These are phyloP conservation scores for Penicillium canariense DNA, from an alignment of 495 filamentous ascomycete genomes.

Conservation along the genomic window DNA sequence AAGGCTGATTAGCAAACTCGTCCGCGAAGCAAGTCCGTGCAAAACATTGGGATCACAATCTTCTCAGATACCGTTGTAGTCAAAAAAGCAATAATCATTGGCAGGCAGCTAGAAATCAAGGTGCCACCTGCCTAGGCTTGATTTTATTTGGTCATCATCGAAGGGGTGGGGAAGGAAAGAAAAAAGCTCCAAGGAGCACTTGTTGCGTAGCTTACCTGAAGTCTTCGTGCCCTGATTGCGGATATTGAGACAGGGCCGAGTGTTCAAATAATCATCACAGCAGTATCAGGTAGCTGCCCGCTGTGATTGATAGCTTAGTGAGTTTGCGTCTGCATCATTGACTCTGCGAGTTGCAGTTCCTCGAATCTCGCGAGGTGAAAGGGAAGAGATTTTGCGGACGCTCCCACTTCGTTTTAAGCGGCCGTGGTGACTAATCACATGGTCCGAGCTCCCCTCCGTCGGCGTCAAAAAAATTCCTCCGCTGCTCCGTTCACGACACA, in stretches of 20 bases:
- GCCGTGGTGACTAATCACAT: constrained; percentile 34
- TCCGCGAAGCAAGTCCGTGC: constrained; percentile 5
- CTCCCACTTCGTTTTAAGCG: constrained; percentile 27
- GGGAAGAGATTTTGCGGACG: constrained; percentile 24
- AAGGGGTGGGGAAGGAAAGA: constrained; percentile 9
- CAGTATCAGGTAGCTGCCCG: neutral
- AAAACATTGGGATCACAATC: constrained; percentile 19
- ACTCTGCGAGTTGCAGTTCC: constrained; percentile 9
- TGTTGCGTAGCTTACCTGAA: constrained; percentile 20
- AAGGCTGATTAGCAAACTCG: constrained; percentile 25
- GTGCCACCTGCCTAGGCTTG: constrained; percentile 53
- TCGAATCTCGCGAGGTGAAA: constrained; percentile 15
- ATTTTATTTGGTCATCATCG: constrained; percentile 47
- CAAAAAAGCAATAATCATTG: constrained; percentile 70
- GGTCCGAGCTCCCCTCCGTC: constrained; percentile 18
- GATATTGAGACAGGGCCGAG: neutral
- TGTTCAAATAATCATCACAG: constrained; percentile 2
- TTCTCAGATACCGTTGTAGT: constrained; percentile 99
- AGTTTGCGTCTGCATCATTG: constrained; percentile 15
- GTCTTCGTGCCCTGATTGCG: constrained; percentile 1
- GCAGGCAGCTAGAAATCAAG: constrained; percentile 73
- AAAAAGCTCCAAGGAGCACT: constrained; percentile 13
- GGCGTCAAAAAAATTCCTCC: constrained; percentile 36
- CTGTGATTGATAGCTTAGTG: constrained; percentile 2
- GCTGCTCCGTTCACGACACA: constrained; percentile 15